A percentile compares a stretch with the other conserved stretches of the same genome.
These are phyloP conservation scores for Geotrichum macrosporum DNA, from an alignment of 1,139 yeast genomes.

Conservation along the genomic window DNA sequence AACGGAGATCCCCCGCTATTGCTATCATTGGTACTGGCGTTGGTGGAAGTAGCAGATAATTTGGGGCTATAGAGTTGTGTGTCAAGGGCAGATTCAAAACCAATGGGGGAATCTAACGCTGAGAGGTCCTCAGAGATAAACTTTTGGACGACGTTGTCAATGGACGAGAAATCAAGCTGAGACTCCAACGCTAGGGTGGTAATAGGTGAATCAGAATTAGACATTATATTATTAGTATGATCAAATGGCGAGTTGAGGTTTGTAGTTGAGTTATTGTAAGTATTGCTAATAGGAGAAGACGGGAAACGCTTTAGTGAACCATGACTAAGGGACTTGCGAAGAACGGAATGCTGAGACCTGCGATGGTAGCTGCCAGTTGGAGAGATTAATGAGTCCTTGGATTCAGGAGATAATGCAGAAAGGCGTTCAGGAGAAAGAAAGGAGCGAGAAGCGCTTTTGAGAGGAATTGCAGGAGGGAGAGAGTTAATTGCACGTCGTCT, in stretches of 20 bases:
- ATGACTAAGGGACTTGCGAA: background rate
- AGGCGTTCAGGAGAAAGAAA: background rate
- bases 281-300: background rate
- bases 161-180: background rate
- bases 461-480: slow-evolving; percentile 2
- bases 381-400: background rate
- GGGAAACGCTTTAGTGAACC: background rate
- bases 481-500: background rate
- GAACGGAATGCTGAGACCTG: background rate
- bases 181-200: background rate
- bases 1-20: background rate
- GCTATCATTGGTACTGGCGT: background rate
- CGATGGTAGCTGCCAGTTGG: background rate
- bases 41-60: background rate
- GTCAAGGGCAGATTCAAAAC: background rate
- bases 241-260: slow-evolving; percentile 3
- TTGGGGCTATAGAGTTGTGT: background rate
- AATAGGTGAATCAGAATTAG: background rate
- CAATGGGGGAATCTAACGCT: slow-evolving; percentile 1
- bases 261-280: slow-evolving; percentile 1
- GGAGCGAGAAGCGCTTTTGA: slow-evolving; percentile 3
- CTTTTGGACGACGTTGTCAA: slow-evolving; percentile 6
- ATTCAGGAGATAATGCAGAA: background rate
- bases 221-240: background rate
- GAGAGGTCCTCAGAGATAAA: slow-evolving; percentile 10